These are phyloP conservation scores for Iris macrosiphon DNA, from an alignment of 106 monocot species.

Conservation along the genomic window DNA sequence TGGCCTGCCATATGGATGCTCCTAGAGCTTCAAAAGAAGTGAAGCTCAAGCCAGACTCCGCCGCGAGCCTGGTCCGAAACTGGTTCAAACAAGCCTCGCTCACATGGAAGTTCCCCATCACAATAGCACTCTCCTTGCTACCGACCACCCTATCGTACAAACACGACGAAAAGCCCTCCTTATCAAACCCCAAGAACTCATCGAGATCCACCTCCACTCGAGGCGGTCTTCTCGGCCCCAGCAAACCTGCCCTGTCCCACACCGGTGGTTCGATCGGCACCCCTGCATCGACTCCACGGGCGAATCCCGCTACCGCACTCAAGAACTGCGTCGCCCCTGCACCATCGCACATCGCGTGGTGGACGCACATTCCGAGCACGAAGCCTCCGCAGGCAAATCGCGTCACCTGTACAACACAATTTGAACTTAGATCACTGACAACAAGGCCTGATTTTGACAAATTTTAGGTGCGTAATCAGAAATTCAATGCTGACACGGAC, in stretches of 20 bases:
- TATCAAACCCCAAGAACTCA: constrained; percentile 18
- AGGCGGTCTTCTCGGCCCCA: constrained; percentile 34
- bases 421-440: too few species aligned
- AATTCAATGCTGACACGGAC: too few species aligned
- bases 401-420: constrained; percentile 19
- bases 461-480: too few species aligned
- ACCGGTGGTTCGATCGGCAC: constrained; percentile 17
- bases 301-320: constrained; percentile 14
- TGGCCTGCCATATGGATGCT: constrained; percentile 57
- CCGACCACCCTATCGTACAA: background rate
- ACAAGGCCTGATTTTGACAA: too few species aligned
- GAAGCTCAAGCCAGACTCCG: constrained; percentile 27
- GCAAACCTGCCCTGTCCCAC: constrained; percentile 38
- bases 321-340: constrained; percentile 41
- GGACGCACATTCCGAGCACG: constrained; percentile 36
- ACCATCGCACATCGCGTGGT: constrained; percentile 44
- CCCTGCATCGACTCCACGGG: constrained; percentile 15
- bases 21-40: constrained; percentile 49
- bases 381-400: constrained; percentile 38
- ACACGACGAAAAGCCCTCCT: too few species aligned
- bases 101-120: constrained; percentile 39
- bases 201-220: constrained; percentile 17
- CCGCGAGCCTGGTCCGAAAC: constrained; percentile 15
- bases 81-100: constrained; percentile 26
- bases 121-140: background rate